Evolutionary conservation across 371 early-diverging fungal species (phyloP).

Genomic region (Dinochytrium kinnereticum): DNA sequence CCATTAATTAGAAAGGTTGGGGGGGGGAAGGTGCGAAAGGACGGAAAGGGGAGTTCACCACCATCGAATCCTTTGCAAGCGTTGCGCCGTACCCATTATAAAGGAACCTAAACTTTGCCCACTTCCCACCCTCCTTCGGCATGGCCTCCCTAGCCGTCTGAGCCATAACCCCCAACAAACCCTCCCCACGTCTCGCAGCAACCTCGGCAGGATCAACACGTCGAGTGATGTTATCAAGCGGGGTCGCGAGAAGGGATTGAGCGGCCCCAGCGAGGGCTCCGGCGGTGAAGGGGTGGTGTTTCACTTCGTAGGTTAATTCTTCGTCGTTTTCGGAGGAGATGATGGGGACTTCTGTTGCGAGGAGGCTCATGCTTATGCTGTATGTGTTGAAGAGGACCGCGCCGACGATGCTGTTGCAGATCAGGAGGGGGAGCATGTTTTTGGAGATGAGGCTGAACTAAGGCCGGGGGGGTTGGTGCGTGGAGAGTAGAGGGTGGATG

Average conservation of each 20-base stretch:
- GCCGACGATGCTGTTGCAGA: conserved; percentile 48
- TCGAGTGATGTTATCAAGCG: conserved; percentile 45
- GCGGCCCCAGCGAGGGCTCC: conserved; percentile 47
- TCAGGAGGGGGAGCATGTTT: conserved; percentile 49
- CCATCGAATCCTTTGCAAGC: conserved; percentile 2
- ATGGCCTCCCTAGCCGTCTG: conserved; percentile 27
- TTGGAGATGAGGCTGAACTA: conserved; percentile 30
- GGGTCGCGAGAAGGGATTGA: conserved; percentile 48
- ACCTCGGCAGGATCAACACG: conserved; percentile 30
- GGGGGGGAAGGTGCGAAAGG: not conserved
- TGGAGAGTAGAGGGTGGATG: too few relatives aligned
- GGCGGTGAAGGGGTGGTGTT: conserved; percentile 41
- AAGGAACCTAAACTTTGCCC: conserved; percentile 15
- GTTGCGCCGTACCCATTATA: conserved; percentile 28
- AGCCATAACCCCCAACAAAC: conserved; percentile 25
- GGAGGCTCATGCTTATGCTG: conserved; percentile 9
- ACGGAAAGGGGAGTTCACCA: not conserved
- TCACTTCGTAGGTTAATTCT: not conserved
- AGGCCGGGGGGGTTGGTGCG: not conserved
- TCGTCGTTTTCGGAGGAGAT: not conserved
- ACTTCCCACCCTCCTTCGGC: conserved; percentile 21
- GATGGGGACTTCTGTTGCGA: conserved; percentile 6
- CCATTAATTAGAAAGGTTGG: conserved; percentile 6
- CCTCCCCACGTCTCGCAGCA: conserved; percentile 30
- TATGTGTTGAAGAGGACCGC: conserved; percentile 55